Evolutionary conservation across 306 rosid genomes (phyloP), one percentile per base, ranked within the genome.

Genomic region (Sechiopsis laciniata): DNA sequence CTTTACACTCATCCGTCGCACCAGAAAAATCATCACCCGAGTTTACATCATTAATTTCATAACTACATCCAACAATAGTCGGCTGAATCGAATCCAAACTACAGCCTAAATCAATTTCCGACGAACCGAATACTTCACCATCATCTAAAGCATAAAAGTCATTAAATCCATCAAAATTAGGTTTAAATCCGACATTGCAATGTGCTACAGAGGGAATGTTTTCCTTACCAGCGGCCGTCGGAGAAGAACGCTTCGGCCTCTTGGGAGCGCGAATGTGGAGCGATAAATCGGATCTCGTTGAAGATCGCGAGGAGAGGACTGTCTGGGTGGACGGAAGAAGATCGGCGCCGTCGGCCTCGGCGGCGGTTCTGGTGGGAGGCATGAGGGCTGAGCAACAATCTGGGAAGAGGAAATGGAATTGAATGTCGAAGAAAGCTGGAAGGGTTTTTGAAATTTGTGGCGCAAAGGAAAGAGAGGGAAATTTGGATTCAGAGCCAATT

Each of bases 251-350:
- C 80, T 77, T 88, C 21, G 83, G 82, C 51, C 77, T 90, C 77
- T 88, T 88, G 73, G 77, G 20, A 0, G 82, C 76, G 58, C 81
- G 78, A 48, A 17, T 24, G 29, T 65, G 72, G 55, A 6, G 73
- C 35, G 62, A 63, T 22, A 26, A 12, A 24, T 77, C 71, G 57
- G 73, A 79, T 10, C 71, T 19, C 22, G 53, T 14, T 53, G 75
- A 35, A 37, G 42, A 72, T 21, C 59, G 73, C 70, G 71, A 70
- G 26, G 79, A 65, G 16, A 75, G 21, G 37, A 60, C 15, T 19
- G 85, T 70, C 62, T 87, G 93, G 59, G 90, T 80, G n/a, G 85
- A 87, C 61, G 96, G 86, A 74, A 86, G 85, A 48, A 84, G 79
- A 60, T 85, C 85, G 78, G 74, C 82, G 60, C 82, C 81, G 66